phyloP scores from a whole-genome alignment of 768 basidiomycete genomes.

The Cystobasidium tubakii region DNA sequence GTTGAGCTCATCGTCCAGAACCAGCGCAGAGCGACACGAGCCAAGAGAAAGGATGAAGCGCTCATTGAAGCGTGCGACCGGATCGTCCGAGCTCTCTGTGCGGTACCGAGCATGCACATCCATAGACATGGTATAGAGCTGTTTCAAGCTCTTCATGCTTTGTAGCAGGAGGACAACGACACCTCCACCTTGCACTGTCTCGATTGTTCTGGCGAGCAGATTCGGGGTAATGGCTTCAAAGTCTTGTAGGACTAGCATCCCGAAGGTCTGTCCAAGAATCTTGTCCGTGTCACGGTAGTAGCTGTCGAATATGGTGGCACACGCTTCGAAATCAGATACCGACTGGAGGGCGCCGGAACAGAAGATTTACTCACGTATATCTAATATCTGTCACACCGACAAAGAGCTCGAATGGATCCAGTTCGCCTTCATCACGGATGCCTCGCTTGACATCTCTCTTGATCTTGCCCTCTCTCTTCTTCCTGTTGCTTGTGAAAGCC shows the following conservation, averaged over 20 bases:
- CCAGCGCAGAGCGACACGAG: conserved; percentile 82
- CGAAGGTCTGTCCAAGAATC: conserved; percentile 93
- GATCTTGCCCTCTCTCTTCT: conserved; percentile 93
- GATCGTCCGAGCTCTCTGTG: conserved; percentile 62
- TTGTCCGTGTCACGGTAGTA: conserved; percentile 98
- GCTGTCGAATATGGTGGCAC: conserved; percentile 48
- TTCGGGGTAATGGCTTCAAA: conserved; percentile 98
- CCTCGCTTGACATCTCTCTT: conserved; percentile 94
- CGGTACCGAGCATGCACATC: conserved; percentile 93
- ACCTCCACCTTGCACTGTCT: conserved; percentile 91
- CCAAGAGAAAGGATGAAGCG: conserved; percentile 96
- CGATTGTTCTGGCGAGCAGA: conserved; percentile 88
- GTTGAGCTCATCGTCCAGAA: conserved; percentile 95
- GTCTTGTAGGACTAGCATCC: conserved; percentile 93
- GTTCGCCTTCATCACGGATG: conserved; percentile 85
- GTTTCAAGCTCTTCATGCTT: conserved; percentile 86
- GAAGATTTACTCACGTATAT: conserved; percentile 67
- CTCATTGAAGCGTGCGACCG: conserved; percentile 94
- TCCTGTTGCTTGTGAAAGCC: conserved; percentile 93
- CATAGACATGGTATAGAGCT: conserved; percentile 86
- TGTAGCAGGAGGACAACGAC: conserved; percentile 78
- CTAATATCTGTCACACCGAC: conserved; percentile 97
- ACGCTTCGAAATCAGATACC: not conserved
- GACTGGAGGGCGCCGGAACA: not conserved
- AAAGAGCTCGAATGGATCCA: conserved; percentile 96